Evolutionary conservation across 2,329 filamentous ascomycete species (phyloP).

Genomic region (Lomentospora prolificans): DNA sequence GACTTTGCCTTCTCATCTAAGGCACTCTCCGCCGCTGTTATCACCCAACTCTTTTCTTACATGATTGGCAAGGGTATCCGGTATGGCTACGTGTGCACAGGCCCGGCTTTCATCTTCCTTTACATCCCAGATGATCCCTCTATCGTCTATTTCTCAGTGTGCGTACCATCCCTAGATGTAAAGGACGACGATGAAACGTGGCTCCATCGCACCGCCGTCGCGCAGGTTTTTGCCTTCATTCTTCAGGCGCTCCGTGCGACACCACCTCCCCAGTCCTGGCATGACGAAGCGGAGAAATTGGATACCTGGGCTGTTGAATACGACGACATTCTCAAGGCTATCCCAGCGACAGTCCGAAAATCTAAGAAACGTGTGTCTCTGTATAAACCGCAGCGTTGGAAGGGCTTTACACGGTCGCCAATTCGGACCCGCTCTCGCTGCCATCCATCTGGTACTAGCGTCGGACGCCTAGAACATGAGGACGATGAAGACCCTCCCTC

Average conservation of each 20-base stretch:
- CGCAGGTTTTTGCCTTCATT: slow-evolving; percentile 28
- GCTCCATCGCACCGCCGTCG: slow-evolving; percentile 26
- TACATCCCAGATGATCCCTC: slow-evolving; percentile 22
- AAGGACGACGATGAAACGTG: slow-evolving; percentile 21
- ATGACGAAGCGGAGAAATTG: slow-evolving; percentile 19
- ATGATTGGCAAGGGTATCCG: slow-evolving; percentile 25
- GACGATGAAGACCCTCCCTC: slow-evolving; percentile 11
- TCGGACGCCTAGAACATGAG: slow-evolving; percentile 13
- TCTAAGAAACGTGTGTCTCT: slow-evolving; percentile 14
- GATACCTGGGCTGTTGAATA: slow-evolving; percentile 24
- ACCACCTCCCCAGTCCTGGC: slow-evolving; percentile 21
- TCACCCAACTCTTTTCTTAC: slow-evolving; percentile 30
- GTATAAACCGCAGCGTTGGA: slow-evolving; percentile 20
- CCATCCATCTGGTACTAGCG: too few species aligned
- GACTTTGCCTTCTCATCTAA: slow-evolving; percentile 19
- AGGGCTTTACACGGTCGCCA: slow-evolving; percentile 19
- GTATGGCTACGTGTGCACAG: slow-evolving; percentile 25
- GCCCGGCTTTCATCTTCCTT: slow-evolving; percentile 24
- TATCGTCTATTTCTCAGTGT: slow-evolving; percentile 21
- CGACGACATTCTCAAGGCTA: slow-evolving; percentile 18
- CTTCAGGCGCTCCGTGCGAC: slow-evolving; percentile 20
- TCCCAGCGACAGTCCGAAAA: slow-evolving; percentile 14
- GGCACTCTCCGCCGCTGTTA: slow-evolving; percentile 23
- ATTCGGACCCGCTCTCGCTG: too few species aligned
- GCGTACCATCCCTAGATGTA: slow-evolving; percentile 24